Conservation (phyloP, 805 yeast species). For the Lachancea fermentati region DNA sequence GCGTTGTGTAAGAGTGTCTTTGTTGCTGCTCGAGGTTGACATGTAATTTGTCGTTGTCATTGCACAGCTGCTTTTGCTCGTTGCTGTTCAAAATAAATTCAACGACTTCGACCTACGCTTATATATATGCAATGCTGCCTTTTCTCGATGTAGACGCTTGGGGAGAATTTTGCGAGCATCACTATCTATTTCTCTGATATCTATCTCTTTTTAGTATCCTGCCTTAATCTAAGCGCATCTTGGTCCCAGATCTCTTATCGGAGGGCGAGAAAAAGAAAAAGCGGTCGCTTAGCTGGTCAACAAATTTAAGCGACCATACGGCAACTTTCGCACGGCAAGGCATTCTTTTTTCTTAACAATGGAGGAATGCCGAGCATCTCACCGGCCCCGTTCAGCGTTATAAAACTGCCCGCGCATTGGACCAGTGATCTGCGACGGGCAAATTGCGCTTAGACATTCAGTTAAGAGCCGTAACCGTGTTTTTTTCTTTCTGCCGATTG, state of each 20-base stretch:
- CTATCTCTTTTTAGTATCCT: not conserved
- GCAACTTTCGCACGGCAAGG: too few species aligned
- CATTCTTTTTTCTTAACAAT: too few species aligned
- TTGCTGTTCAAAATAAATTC: not conserved
- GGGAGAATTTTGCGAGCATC: not conserved
- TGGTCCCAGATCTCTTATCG: not conserved
- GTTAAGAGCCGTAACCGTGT: too few species aligned
- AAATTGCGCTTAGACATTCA: too few species aligned
- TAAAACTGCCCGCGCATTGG: too few species aligned
- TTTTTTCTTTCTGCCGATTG: too few species aligned
- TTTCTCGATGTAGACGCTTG: not conserved
- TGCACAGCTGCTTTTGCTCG: too few species aligned
- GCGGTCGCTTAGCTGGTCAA: not conserved
- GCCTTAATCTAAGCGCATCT: not conserved
- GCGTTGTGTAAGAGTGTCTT: slow-evolving; percentile 1
- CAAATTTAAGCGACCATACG: too few species aligned
- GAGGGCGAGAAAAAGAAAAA: not conserved
- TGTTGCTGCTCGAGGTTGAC: slow-evolving; percentile 8
- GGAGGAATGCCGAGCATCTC: too few species aligned
- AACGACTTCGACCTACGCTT: not conserved
- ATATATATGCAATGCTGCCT: not conserved
- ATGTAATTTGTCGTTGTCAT: slow-evolving; percentile 1
- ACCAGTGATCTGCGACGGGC: too few species aligned
- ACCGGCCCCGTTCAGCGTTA: too few species aligned
- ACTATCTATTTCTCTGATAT: not conserved